A percentile compares a stretch with the other conserved stretches of the same genome.
phyloP scores from a whole-genome alignment of 169 alveolate genomes.

The Eimeria acervulina region DNA sequence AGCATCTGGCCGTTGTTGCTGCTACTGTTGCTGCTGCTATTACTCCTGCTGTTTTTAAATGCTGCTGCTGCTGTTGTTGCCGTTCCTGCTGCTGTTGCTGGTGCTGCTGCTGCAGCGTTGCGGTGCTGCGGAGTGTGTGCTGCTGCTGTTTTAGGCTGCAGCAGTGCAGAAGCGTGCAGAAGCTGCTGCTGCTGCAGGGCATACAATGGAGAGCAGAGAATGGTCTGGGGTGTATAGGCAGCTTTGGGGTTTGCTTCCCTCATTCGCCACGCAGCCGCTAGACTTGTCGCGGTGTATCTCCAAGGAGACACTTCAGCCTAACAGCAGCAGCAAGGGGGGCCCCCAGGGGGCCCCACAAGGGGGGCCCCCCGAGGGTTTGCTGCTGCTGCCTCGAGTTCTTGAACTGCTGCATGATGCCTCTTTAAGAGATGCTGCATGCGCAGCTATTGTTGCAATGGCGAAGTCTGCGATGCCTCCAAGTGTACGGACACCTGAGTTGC shows the following conservation, averaged over 20 bases:
- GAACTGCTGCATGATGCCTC: slow-evolving; percentile 68
- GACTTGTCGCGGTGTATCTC: neutral
- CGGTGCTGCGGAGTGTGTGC: neutral
- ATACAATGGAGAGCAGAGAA: slow-evolving; percentile 34
- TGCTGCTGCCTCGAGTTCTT: neutral
- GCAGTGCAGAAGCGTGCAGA: slow-evolving; percentile 55
- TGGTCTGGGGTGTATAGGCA: slow-evolving; percentile 43
- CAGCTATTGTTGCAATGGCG: slow-evolving; percentile 22
- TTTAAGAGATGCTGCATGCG: slow-evolving; percentile 54
- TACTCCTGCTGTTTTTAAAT: neutral
- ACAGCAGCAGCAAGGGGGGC: neutral
- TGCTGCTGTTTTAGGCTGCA: slow-evolving; percentile 21
- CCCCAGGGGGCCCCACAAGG: neutral
- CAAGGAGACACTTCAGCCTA: slow-evolving; percentile 12
- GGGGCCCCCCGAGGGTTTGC: neutral
- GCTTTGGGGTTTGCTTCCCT: slow-evolving; percentile 71
- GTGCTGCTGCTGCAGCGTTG: slow-evolving; percentile 10
- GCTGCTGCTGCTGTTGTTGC: slow-evolving; percentile 6
- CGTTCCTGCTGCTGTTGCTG: neutral
- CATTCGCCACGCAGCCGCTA: slow-evolving; percentile 13
- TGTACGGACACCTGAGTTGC: neutral
- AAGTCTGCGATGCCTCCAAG: slow-evolving; percentile 28
- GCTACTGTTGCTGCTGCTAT: neutral
- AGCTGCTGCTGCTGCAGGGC: slow-evolving; percentile 11
- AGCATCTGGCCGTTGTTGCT: neutral